Conservation (phyloP, 768 basidiomycete genomes). For the Tylopilus balloui region DNA sequence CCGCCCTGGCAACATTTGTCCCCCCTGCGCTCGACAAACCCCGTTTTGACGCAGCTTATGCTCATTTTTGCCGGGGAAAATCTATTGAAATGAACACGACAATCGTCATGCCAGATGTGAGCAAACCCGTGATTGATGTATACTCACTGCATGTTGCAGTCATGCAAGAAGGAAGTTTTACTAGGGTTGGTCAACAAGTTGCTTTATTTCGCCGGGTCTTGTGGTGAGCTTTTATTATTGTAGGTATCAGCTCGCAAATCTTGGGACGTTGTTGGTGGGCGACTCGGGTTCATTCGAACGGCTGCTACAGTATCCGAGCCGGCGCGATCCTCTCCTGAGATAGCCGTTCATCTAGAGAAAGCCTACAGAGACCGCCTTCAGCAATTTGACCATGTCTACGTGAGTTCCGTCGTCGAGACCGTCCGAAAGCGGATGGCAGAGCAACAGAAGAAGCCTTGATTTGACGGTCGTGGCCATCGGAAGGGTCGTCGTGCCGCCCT, state of each 20-base stretch:
- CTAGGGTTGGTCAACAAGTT: constrained; percentile 21
- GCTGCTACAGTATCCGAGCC: constrained; percentile 19
- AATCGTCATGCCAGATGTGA: constrained; percentile 29
- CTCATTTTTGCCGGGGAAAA: constrained; percentile 27
- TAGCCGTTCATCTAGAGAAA: constrained; percentile 27
- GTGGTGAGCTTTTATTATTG: constrained; percentile 3
- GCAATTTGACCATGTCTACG: constrained; percentile 33
- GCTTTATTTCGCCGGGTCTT: background rate
- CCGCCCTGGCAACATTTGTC: constrained; percentile 25
- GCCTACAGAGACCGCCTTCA: constrained; percentile 28
- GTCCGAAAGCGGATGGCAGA: constrained; percentile 32
- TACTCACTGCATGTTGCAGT: constrained; percentile 30
- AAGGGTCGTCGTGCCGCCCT: constrained; percentile 7
- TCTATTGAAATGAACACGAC: constrained; percentile 24
- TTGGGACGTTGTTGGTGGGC: constrained; percentile 27
- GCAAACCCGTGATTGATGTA: constrained; percentile 25
- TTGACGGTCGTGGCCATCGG: constrained; percentile 7
- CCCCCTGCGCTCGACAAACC: constrained; percentile 29
- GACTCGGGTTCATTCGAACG: constrained; percentile 25
- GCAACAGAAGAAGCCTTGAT: constrained; percentile 27
- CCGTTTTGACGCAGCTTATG: constrained; percentile 28
- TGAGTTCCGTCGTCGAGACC: constrained; percentile 30
- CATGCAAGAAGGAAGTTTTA: constrained; percentile 31
- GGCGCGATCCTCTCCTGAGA: constrained; percentile 23
- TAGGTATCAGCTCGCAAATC: constrained; percentile 25